Base-by-base conservation (phyloP, 257 asterid genomes). In the Voacanga thouarsii region DNA sequence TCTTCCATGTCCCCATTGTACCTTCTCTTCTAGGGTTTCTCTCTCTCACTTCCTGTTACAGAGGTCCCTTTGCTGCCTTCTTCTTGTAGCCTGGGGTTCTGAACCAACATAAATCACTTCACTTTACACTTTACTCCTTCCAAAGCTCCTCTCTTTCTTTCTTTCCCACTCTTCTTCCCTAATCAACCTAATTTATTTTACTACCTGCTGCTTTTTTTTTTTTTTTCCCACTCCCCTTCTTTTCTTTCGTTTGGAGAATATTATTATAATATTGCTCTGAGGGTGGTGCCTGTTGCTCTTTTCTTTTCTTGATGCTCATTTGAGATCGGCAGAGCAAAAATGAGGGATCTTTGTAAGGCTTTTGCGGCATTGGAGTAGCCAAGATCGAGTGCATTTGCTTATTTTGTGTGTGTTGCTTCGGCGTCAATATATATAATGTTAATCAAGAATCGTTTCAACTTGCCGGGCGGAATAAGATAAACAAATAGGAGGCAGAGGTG, bases 51-150 rank as follows among this genome's bases (percentile, higher is more conserved):
- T 21, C 14, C 21, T 51, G n/a, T 55, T 66, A 66, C 24, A 39
- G 71, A 6, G 71, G 12, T 66, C 12, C 39, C 24, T 39, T 39
- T 66, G 49, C 50, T 68, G 28, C 53, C 73, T 41, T 68, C 73
- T 41, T 41, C 53, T 68, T 21, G 51, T 68, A 44, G 53, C 69
- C 86, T 90, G 85, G 94, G 94, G 94, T 82, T 90, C 86, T 88
- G 92, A 80, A 83, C 90, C 89, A 77, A 78, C 88, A 23, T 21
- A 44, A 74, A 28, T 53, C 71, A 45, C 57, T 44, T 75, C 71
- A 47, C 50, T 77, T 57, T 45, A 68, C 73, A 66, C 49, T 68
- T 68, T 68, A 41, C 51, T 68, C 44, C 73, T 53, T 28, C 71
- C 83, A 68, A 47, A 44, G 24, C 60, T 43, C 57, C 24, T 59